Evolutionary conservation across 495 filamentous ascomycete species (phyloP).

Genomic region (Xylaria scruposa): DNA sequence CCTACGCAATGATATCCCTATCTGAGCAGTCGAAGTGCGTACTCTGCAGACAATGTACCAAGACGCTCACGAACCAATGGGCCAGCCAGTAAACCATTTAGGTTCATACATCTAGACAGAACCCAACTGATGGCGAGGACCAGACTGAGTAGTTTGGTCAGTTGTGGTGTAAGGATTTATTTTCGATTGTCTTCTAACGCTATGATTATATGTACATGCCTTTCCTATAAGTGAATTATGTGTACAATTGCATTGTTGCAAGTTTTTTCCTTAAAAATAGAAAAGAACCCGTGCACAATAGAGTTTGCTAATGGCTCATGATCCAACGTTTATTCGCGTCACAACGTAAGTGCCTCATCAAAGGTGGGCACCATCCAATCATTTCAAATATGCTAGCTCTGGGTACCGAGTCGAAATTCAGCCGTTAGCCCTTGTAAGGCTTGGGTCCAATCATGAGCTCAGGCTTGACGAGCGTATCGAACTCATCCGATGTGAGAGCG

Average conservation of each 20-base stretch:
- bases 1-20: background rate
- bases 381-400: background rate
- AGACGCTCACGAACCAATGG: too few relatives aligned
- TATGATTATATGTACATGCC: constrained; percentile 2
- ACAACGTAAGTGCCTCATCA: background rate
- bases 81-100: too few relatives aligned
- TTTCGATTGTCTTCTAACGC: background rate
- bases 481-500: constrained; percentile 88
- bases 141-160: too few relatives aligned
- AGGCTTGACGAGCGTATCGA: constrained; percentile 88
- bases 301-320: background rate
- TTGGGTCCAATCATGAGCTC: constrained; percentile 95
- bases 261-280: too few relatives aligned
- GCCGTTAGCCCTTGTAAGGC: constrained; percentile 52
- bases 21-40: too few relatives aligned
- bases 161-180: too few relatives aligned
- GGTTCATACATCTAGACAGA: too few relatives aligned
- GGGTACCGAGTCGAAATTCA: background rate
- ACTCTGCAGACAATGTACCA: too few relatives aligned
- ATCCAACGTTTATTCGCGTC: background rate
- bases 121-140: too few relatives aligned
- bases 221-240: background rate
- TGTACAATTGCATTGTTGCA: background rate
- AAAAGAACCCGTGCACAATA: background rate
- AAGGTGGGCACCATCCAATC: background rate